phyloP scores from a whole-genome alignment of 2,329 filamentous ascomycete species.

The Botrytis hyacinthi region DNA sequence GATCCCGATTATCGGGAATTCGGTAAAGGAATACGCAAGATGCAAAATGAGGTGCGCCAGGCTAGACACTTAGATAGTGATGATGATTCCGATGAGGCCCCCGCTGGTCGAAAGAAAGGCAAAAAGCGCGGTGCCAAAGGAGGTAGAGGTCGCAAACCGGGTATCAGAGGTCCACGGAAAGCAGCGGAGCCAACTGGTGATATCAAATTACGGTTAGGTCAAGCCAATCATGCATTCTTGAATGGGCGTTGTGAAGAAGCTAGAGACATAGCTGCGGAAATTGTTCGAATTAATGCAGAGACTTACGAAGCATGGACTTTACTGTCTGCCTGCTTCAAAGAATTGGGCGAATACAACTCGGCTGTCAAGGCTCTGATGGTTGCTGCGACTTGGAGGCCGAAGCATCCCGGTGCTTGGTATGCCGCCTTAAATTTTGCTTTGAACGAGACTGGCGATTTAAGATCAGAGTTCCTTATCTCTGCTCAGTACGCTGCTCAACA shows the following conservation, averaged over 20 bases:
- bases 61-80: slow-evolving; percentile 26
- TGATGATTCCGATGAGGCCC: background rate
- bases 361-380: slow-evolving; percentile 60
- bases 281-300: slow-evolving; percentile 67
- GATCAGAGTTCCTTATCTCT: slow-evolving; percentile 49
- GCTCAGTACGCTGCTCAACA: slow-evolving; percentile 59
- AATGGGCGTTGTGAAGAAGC: slow-evolving; percentile 59
- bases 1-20: slow-evolving; percentile 46
- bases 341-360: slow-evolving; percentile 56
- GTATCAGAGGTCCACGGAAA: slow-evolving; percentile 46
- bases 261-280: slow-evolving; percentile 56
- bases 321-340: slow-evolving; percentile 59
- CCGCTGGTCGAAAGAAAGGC: background rate
- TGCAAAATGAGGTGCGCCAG: slow-evolving; percentile 36
- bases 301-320: slow-evolving; percentile 65
- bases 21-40: slow-evolving; percentile 42
- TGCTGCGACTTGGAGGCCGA: slow-evolving; percentile 61
- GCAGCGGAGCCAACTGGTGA: slow-evolving; percentile 67
- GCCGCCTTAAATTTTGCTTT: slow-evolving; percentile 56
- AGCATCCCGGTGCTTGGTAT: slow-evolving; percentile 59
- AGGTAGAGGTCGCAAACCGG: slow-evolving; percentile 18
- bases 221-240: slow-evolving; percentile 68
- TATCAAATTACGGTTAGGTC: slow-evolving; percentile 65
- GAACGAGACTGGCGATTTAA: slow-evolving; percentile 48
- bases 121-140: slow-evolving; percentile 8